A percentile compares a stretch with the other conserved stretches of the same genome.
Evolutionary conservation across 1,284 basidiomycete species (phyloP).

Genomic region (Ganoderma meredithae): DNA sequence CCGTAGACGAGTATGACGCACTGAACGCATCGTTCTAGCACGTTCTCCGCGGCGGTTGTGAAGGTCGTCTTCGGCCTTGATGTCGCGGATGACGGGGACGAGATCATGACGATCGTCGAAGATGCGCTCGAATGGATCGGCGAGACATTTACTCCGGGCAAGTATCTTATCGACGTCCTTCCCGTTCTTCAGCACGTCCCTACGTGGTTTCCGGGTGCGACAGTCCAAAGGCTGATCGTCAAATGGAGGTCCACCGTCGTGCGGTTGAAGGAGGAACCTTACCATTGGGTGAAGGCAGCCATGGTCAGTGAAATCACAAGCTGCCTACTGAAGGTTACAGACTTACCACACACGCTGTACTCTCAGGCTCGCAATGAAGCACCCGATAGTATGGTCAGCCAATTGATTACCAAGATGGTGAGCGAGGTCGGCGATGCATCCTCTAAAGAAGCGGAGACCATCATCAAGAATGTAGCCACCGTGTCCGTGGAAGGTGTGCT

Average conservation of each 20-base stretch:
- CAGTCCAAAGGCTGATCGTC: constrained; percentile 33
- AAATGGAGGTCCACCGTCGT: constrained; percentile 31
- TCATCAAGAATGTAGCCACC: constrained; percentile 8
- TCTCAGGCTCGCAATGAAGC: constrained; percentile 3
- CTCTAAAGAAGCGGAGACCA: background rate
- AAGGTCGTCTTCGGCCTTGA: constrained; percentile 23
- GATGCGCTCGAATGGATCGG: background rate
- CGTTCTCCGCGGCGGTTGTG: constrained; percentile 18
- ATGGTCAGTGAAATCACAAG: background rate
- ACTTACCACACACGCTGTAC: background rate
- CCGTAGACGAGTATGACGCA: background rate
- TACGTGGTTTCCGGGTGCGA: constrained; percentile 38
- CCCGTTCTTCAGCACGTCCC: constrained; percentile 35
- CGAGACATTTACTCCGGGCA: constrained; percentile 14
- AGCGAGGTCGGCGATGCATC: background rate
- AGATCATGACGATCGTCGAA: constrained; percentile 10
- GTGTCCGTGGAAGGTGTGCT: constrained; percentile 12
- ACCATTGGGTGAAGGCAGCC: background rate
- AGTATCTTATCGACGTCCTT: constrained; percentile 27
- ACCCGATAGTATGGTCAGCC: background rate
- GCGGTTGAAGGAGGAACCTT: constrained; percentile 21
- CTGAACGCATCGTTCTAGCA: background rate
- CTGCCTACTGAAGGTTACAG: background rate
- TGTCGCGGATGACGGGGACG: constrained; percentile 13
- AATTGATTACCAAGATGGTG: background rate